A percentile compares a stretch with the other conserved stretches of the same genome.
phyloP scores from a whole-genome alignment of 179 eudicot species.

The Nepenthes alata region DNA sequence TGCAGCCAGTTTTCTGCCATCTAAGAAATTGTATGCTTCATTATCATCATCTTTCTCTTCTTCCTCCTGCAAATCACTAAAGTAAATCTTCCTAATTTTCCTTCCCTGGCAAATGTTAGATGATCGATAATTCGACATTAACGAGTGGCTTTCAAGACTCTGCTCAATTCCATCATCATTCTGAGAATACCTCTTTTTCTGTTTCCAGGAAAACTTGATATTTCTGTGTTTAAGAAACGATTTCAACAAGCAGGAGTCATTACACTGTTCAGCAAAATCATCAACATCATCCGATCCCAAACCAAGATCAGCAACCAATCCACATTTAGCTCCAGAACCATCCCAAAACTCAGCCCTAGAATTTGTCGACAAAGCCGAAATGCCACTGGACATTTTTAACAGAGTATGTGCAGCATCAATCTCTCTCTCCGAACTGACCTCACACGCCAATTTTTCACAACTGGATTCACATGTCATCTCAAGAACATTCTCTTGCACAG shows the following conservation, averaged over 20 bases:
- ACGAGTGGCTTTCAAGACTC: not conserved
- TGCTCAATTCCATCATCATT: not conserved
- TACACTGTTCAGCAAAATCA: not conserved
- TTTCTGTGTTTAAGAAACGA: not conserved
- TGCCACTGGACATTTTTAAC: conserved; percentile 1
- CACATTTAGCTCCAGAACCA: not conserved
- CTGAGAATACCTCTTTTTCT: not conserved
- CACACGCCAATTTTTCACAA: not conserved
- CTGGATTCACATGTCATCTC: not conserved
- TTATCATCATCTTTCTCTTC: not conserved
- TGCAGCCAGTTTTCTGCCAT: not conserved
- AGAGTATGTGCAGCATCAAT: conserved; percentile 6
- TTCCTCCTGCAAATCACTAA: not conserved
- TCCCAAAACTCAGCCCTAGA: not conserved
- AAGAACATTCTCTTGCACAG: not conserved
- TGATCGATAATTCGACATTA: not conserved
- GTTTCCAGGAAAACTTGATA: not conserved
- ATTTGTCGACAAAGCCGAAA: not conserved
- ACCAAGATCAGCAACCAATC: not conserved
- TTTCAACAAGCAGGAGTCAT: not conserved
- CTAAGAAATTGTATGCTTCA: not conserved
- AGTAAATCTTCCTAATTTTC: not conserved
- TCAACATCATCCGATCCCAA: not conserved
- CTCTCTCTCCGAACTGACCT: not conserved
- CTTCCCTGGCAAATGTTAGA: not conserved